Conservation (phyloP, 495 filamentous ascomycete genomes). For the Endocarpon pusillum region DNA sequence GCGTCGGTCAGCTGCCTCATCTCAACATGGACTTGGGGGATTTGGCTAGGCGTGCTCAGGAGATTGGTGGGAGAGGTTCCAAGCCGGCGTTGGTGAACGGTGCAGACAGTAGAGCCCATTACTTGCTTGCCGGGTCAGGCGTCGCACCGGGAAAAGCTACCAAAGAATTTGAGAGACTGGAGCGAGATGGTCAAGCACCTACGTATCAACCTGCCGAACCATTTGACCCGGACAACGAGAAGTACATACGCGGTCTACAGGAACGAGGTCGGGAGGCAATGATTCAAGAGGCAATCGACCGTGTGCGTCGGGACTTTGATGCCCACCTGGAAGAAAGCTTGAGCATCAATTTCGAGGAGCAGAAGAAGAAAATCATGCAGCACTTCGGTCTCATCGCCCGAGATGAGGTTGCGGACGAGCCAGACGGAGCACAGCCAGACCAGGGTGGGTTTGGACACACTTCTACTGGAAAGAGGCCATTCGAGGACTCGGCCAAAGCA, state of each 20-base stretch:
- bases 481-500: conserved; percentile 14
- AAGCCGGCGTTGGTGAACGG: conserved; percentile 27
- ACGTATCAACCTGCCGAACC: conserved; percentile 24
- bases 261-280: conserved; percentile 81
- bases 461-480: conserved; percentile 4
- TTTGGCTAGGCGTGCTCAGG: conserved; percentile 65
- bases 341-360: conserved; percentile 86
- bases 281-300: conserved; percentile 72
- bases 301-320: conserved; percentile 81
- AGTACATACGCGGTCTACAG: conserved; percentile 66
- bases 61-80: conserved; percentile 42
- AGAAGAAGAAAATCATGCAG: conserved; percentile 80
- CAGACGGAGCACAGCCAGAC: conserved; percentile 20
- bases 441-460: conserved; percentile 41
- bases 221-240: conserved; percentile 63
- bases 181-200: conserved; percentile 29
- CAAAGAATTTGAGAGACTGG: conserved; percentile 56
- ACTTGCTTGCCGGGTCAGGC: conserved; percentile 79
- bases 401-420: conserved; percentile 27
- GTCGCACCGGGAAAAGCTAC: conserved; percentile 61
- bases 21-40: conserved; percentile 76
- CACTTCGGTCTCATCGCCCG: conserved; percentile 78
- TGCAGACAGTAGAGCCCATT: conserved; percentile 58
- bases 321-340: conserved; percentile 84
- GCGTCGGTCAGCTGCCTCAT: conserved; percentile 31